Base-by-base conservation (phyloP, 371 early-diverging fungal genomes). In the Mortierella sp. region DNA sequence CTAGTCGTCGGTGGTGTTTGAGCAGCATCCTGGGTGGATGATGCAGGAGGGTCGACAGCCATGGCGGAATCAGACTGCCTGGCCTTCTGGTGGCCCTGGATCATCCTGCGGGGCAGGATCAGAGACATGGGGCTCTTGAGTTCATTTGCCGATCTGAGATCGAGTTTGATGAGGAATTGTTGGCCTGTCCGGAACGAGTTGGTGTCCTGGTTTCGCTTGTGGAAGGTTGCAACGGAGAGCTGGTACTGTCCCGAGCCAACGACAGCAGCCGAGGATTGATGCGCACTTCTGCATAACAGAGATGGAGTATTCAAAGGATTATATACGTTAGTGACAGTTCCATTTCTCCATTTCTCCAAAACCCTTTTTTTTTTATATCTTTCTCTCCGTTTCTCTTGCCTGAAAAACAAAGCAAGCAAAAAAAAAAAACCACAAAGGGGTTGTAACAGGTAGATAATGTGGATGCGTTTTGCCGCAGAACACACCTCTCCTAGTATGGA, bases 141-240 rank as follows among this genome's bases (percentile, higher is more conserved):
- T 14, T 75, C 75, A n/a, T 6, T 24, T 14, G 30, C 8, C 19
- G 57, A 28, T 43, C 50, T 68, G 15, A 75, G 60, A 48, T 75
- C 75, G 24, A 75, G 50, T 28, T 56, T 75, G 52, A 75, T 64
- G 15, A 75, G 56, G 62, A 75, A 75, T 30, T 75, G 75, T 41
- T 75, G 75, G 6, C 75, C 75, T 23, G 75, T 75, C 57, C 75
- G 41, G 57, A 75, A 75, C n/a, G 75, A 75, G 50, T 68, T 75
- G 34, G 75, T 75, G 52, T 75, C 75, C 39, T 75, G 75, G 41
- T 75, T 68, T 21, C 73, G 58, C 31, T 73, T 73, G 42, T 73
- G 73, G 26, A 73, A 73, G 28, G 73, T 73, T 12, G 73, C 62
- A n/a, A 67, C 73, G 34, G 68, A 37, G 17, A 73, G 64, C 8